Base-by-base conservation (phyloP, 208 protist genomes). In the Wallacemonas sp. region DNA sequence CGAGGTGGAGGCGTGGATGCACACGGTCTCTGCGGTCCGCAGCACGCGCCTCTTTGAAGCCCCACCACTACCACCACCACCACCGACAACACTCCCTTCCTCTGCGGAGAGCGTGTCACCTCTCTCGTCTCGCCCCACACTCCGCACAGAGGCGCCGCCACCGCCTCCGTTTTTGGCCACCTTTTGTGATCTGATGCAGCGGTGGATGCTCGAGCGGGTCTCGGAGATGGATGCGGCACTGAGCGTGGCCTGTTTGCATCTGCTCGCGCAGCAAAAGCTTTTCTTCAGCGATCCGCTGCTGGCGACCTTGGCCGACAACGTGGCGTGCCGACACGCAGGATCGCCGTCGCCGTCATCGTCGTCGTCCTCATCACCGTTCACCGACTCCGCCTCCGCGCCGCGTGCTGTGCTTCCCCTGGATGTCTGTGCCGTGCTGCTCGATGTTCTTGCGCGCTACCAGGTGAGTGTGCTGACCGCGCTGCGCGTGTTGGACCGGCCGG, bases 271-370 rank as follows among this genome's bases (percentile, higher is more conserved):
- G 46, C 86, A 92, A 46, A 63, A 69, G 22, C 38, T 84, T 2
- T 48, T 81, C 28, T 77, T 77, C 42, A 69, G 25, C 20, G 82
- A 89, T 29, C 69, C 72, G 3, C 62, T 85, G 0, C 67, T 92
- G 32, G 64, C 65, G n/a, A 92, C 86, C n/a, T 67, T 92, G 25
- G 74, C 77, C 22, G 86, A 92, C 68, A 84, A 80, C 48, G 72
- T 89, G 22, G 38, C 39, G 44, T 45, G 20, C 59, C 57, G 45
- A 25, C 25, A 23, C 25, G 31, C 52, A 7, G 8, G 11, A 4
- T 10, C 29, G 10, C 8, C 26, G 16, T 3, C 39, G 31, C 29
- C 36, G 25, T 4, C 3, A 23, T 55, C 31, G n/a, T n/a, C n/a
- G n/a, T n/a, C n/a, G n/a, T 41, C 14, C 36, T 14, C 10, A 41